Percentiles rank a stretch among this genome's conserved stretches.
phyloP scores from a whole-genome alignment of 805 yeast species.

The Schwanniomyces polymorphus region DNA sequence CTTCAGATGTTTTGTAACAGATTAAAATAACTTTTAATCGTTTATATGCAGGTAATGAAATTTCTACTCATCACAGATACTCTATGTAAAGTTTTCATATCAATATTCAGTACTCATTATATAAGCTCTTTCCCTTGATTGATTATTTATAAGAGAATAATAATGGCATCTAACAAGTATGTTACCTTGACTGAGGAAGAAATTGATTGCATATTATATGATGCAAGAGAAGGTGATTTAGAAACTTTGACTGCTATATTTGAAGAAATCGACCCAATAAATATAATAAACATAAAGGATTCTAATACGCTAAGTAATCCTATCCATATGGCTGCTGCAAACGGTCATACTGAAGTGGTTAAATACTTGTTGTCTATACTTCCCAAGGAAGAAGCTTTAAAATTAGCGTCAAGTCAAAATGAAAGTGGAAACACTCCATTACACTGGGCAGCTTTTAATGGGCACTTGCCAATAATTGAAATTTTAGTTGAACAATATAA shows the following conservation, averaged over 20 bases:
- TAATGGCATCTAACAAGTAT: neutral
- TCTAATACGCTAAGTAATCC: constrained; percentile 69
- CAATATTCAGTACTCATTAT: neutral
- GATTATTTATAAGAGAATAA: neutral
- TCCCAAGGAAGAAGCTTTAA: constrained; percentile 41
- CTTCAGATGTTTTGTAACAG: neutral
- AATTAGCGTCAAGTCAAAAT: constrained; percentile 45
- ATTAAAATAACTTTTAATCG: neutral
- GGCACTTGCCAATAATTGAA: constrained; percentile 72
- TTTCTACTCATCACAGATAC: constrained; percentile 1
- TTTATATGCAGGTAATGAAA: neutral
- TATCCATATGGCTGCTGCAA: constrained; percentile 93
- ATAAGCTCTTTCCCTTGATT: too few relatives aligned
- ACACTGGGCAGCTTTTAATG: constrained; percentile 95
- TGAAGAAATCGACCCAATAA: constrained; percentile 49
- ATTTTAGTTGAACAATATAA: constrained; percentile 68
- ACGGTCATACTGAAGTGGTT: constrained; percentile 78
- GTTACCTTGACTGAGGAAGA: constrained; percentile 61
- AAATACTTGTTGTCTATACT: constrained; percentile 55
- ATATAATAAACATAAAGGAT: constrained; percentile 53
- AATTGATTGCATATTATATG: constrained; percentile 76
- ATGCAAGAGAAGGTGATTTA: constrained; percentile 86
- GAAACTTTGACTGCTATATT: constrained; percentile 73
- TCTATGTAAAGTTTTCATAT: neutral
- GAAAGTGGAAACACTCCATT: constrained; percentile 90